phyloP scores from a whole-genome alignment of 768 basidiomycete genomes.

The Grammothele lineata region DNA sequence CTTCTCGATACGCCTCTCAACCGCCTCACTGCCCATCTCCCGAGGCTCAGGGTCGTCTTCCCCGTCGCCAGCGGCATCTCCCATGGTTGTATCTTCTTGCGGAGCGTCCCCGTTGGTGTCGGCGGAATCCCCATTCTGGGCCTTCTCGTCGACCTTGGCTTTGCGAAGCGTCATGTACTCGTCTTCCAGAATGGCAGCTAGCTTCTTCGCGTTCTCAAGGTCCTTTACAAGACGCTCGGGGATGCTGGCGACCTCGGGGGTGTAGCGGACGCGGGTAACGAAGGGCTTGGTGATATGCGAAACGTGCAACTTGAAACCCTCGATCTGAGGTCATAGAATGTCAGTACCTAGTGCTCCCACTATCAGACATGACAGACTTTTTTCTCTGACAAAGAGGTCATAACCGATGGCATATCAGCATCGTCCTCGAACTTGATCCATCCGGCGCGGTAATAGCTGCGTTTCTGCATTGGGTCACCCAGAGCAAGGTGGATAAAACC shows the following conservation, averaged over 20 bases:
- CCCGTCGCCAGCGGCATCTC: conserved; percentile 23
- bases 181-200: conserved; percentile 73
- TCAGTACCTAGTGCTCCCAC: neutral
- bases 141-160: conserved; percentile 24
- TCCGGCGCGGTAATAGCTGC: conserved; percentile 91
- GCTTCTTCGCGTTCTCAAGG: conserved; percentile 65
- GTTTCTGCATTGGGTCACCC: conserved; percentile 89
- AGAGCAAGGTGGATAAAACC: conserved; percentile 88
- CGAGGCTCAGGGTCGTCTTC: conserved; percentile 54
- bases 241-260: conserved; percentile 78
- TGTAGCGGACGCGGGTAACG: conserved; percentile 70
- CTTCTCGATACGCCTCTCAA: conserved; percentile 79
- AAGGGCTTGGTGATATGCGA: conserved; percentile 77
- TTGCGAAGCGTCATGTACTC: conserved; percentile 55
- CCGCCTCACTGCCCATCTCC: conserved; percentile 70
- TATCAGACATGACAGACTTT: conserved; percentile 53
- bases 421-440: conserved; percentile 89
- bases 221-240: conserved; percentile 82
- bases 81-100: conserved; percentile 27
- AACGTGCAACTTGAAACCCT: conserved; percentile 92
- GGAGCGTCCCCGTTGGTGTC: conserved; percentile 14
- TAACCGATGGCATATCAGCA: conserved; percentile 71
- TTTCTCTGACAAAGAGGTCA: conserved; percentile 74
- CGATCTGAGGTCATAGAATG: conserved; percentile 52
- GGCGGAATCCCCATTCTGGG: conserved; percentile 14